These are phyloP conservation scores for Neopestalotiopsis clavispora DNA, from an alignment of 2,329 filamentous ascomycete species.

Conservation along the genomic window DNA sequence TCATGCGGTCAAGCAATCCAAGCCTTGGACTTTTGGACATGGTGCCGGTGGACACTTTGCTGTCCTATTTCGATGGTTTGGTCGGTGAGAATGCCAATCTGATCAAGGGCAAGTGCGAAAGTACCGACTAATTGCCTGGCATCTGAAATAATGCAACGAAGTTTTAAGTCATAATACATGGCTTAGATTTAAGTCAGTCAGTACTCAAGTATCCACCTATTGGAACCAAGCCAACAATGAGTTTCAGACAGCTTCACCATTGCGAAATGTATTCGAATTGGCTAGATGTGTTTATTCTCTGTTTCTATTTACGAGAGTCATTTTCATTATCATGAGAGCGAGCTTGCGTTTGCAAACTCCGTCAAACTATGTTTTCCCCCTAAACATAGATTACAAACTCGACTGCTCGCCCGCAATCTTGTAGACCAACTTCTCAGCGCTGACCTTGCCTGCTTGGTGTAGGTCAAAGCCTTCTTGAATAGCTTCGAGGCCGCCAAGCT, in stretches of 20 bases:
- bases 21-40: slow-evolving; percentile 72
- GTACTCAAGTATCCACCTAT: too few species aligned
- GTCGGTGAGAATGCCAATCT: slow-evolving; percentile 59
- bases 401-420: slow-evolving; percentile 25
- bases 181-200: too few species aligned
- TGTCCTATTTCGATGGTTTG: slow-evolving; percentile 74
- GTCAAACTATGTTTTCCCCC: background rate
- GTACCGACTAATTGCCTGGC: background rate
- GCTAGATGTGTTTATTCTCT: too few species aligned
- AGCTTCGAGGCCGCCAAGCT: slow-evolving; percentile 33
- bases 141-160: background rate
- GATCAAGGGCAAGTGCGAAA: slow-evolving; percentile 42
- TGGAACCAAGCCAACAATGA: too few species aligned
- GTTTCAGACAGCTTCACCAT: too few species aligned
- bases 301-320: too few species aligned
- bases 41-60: slow-evolving; percentile 67
- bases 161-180: background rate
- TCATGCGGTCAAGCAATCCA: slow-evolving; percentile 71
- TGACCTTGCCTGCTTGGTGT: slow-evolving; percentile 34
- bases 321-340: too few species aligned
- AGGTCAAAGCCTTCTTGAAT: slow-evolving; percentile 33
- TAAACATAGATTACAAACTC: background rate
- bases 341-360: background rate
- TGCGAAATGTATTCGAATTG: too few species aligned
- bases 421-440: slow-evolving; percentile 39